A percentile compares a stretch with the other conserved stretches of the same genome.
Conservation (phyloP, 805 yeast species). For the Spathaspora girioi region DNA sequence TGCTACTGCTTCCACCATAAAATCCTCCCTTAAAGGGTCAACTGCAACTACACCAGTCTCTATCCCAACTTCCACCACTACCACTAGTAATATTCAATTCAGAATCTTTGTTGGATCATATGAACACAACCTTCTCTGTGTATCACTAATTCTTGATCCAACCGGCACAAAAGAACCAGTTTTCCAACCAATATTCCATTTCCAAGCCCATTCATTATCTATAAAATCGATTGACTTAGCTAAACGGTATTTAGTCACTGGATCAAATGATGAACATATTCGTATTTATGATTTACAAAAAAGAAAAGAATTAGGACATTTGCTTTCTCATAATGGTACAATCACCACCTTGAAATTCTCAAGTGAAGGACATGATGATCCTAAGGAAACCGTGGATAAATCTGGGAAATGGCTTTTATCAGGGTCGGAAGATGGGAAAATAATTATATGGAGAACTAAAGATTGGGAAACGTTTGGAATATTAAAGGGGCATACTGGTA, state of each 20-base stretch:
- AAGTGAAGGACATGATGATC: constrained; percentile 28
- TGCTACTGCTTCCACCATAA: background rate
- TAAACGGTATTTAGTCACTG: constrained; percentile 83
- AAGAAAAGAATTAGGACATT: constrained; percentile 88
- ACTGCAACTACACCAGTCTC: background rate
- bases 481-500: constrained; percentile 84
- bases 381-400: constrained; percentile 22
- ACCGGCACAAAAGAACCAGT: constrained; percentile 45
- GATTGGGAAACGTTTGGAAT: constrained; percentile 94
- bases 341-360: constrained; percentile 76
- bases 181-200: constrained; percentile 92
- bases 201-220: constrained; percentile 89
- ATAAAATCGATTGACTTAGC: constrained; percentile 82
- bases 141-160: constrained; percentile 62
- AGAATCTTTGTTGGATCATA: constrained; percentile 92
- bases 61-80: background rate
- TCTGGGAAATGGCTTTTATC: constrained; percentile 87
- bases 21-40: constrained; percentile 6
- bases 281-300: constrained; percentile 91
- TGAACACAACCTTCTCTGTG: constrained; percentile 86
- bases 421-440: constrained; percentile 87
- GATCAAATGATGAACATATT: constrained; percentile 93
- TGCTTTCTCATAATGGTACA: constrained; percentile 86
- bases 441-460: constrained; percentile 89
- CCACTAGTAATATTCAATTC: constrained; percentile 36